Evolutionary conservation across 352 stramenopile genomes (phyloP).

Genomic region (Plasmopara muralis): DNA sequence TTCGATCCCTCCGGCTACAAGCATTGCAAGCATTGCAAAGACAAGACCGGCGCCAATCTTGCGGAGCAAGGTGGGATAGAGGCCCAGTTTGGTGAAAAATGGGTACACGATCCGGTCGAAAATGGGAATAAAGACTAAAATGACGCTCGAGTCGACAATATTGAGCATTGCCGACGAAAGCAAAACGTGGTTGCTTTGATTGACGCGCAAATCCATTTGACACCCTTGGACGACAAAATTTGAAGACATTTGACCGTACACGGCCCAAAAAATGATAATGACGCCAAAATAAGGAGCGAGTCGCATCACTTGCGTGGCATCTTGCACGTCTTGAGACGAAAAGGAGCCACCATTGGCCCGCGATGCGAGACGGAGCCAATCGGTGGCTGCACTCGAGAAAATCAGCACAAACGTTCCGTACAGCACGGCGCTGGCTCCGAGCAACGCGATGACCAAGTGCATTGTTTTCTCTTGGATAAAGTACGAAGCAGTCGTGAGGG

Average conservation of each 20-base stretch:
- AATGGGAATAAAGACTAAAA: slow-evolving; percentile 87
- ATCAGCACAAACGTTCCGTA: slow-evolving; percentile 73
- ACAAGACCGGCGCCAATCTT: slow-evolving; percentile 86
- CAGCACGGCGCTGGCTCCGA: slow-evolving; percentile 40
- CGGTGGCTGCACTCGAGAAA: slow-evolving; percentile 45
- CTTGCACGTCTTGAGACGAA: slow-evolving; percentile 49
- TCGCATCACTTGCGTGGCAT: slow-evolving; percentile 71
- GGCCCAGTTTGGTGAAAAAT: slow-evolving; percentile 44
- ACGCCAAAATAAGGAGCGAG: slow-evolving; percentile 76
- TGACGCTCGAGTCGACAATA: slow-evolving; percentile 83
- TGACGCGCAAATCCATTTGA: slow-evolving; percentile 85
- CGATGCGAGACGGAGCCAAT: slow-evolving; percentile 51
- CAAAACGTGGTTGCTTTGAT: slow-evolving; percentile 27
- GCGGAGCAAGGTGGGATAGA: slow-evolving; percentile 71
- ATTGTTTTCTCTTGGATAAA: slow-evolving; percentile 55
- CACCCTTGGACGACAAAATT: slow-evolving; percentile 86
- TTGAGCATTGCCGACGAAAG: slow-evolving; percentile 84
- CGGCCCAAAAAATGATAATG: slow-evolving; percentile 82
- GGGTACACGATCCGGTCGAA: slow-evolving; percentile 85
- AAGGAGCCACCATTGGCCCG: slow-evolving; percentile 51
- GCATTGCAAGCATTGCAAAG: slow-evolving; percentile 74
- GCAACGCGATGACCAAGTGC: slow-evolving; percentile 58
- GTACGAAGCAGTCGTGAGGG: slow-evolving; percentile 74
- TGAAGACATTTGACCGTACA: slow-evolving; percentile 78
- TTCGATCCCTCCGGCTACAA: slow-evolving; percentile 62